A percentile compares a stretch with the other conserved stretches of the same genome.
Conservation (phyloP, 495 filamentous ascomycete species). For the Daldinia caldariorum region DNA sequence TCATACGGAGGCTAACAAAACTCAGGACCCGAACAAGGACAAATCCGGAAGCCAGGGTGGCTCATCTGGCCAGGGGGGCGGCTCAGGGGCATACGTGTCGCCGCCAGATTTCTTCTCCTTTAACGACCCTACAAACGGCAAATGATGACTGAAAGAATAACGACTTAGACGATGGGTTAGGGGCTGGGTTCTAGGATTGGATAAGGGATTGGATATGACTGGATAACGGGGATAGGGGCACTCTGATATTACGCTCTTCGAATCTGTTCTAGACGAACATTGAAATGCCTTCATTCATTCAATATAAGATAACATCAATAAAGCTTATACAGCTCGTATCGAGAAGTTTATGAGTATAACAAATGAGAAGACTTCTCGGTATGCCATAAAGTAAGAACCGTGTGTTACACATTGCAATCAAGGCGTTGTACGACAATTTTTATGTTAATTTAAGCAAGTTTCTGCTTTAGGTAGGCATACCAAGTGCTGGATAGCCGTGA, state of each 20-base stretch:
- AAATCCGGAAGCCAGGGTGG: conserved; percentile 21
- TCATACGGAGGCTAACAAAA: conserved; percentile 13
- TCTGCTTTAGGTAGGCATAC: no score
- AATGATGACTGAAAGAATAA: conserved; percentile 6
- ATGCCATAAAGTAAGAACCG: background rate
- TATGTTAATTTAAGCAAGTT: no score
- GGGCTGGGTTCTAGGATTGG: background rate
- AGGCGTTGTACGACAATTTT: background rate
- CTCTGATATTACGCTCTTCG: background rate
- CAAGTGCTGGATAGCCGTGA: no score
- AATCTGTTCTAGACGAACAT: conserved; percentile 4
- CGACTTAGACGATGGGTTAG: background rate
- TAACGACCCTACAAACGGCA: conserved; percentile 34
- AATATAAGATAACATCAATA: background rate
- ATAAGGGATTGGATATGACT: no score
- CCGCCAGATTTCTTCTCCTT: conserved; percentile 42
- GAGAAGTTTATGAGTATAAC: background rate
- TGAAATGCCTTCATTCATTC: background rate
- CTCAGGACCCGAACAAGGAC: conserved; percentile 22
- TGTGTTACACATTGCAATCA: background rate
- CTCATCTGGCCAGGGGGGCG: conserved; percentile 26
- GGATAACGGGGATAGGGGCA: background rate
- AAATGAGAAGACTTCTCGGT: background rate
- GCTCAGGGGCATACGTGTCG: conserved; percentile 32
- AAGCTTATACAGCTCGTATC: background rate